Conservation (phyloP, 768 basidiomycete species). For the Serendipita sp. region DNA sequence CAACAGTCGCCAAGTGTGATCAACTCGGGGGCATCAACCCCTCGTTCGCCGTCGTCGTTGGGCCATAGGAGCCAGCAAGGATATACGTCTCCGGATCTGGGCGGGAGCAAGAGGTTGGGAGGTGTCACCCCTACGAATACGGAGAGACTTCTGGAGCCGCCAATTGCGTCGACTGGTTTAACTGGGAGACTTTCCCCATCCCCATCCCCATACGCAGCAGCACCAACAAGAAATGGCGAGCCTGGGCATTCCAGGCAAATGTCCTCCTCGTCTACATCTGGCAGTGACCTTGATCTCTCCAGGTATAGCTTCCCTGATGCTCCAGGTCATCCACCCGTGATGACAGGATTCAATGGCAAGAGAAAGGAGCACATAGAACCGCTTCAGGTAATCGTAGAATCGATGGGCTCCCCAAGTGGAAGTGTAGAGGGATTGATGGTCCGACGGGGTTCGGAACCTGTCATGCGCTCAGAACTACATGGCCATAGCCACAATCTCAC, state of each 20-base stretch:
- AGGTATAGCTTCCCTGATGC: constrained; percentile 1
- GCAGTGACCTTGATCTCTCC: constrained; percentile 1
- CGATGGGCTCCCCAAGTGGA: not conserved
- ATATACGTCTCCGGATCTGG: no score
- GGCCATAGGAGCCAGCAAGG: no score
- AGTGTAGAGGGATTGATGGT: not conserved
- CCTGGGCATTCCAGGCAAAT: not conserved
- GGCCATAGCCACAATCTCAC: no score
- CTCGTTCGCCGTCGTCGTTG: no score
- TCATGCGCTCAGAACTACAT: not conserved
- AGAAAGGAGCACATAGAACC: not conserved
- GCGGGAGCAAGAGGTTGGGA: no score
- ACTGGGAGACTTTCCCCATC: no score
- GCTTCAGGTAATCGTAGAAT: not conserved
- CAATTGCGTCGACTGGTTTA: no score
- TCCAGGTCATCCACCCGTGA: not conserved
- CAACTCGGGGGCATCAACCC: no score
- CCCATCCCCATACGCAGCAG: not conserved
- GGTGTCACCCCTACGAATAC: no score
- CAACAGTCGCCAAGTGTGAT: no score
- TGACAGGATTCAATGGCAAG: no score
- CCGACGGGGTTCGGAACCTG: not conserved
- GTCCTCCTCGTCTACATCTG: constrained; percentile 2
- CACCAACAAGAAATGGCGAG: not conserved
- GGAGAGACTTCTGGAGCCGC: no score